A percentile compares a stretch with the other conserved stretches of the same genome.
phyloP scores from a whole-genome alignment of 1,284 basidiomycete genomes.

The Agroathelia rolfsii region DNA sequence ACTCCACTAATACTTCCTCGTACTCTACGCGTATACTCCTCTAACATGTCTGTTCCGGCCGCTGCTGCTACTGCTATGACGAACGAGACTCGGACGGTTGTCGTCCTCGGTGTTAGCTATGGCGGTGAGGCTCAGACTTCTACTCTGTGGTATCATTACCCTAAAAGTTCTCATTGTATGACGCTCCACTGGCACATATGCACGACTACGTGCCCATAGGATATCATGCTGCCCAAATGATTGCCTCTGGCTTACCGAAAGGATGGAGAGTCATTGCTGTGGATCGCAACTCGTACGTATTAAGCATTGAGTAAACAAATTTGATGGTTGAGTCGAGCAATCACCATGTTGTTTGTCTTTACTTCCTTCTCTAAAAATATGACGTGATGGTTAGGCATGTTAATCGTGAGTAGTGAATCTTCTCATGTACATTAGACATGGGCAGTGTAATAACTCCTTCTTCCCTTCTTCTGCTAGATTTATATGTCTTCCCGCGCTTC shows the following conservation, averaged over 20 bases:
- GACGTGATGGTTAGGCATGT: conserved; percentile 26
- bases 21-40: too few species aligned
- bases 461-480: conserved; percentile 30
- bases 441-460: conserved; percentile 2
- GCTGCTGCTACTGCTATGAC: not conserved
- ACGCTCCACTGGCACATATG: conserved; percentile 21
- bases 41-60: not conserved
- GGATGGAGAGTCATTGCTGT: conserved; percentile 63
- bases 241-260: conserved; percentile 45
- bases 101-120: conserved; percentile 53
- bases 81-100: conserved; percentile 32
- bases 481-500: conserved; percentile 56
- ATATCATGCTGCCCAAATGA: conserved; percentile 42
- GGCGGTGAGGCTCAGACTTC: conserved; percentile 31
- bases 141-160: not conserved
- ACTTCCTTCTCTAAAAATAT: conserved; percentile 1
- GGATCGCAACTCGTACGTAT: conserved; percentile 53
- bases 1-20: too few species aligned
- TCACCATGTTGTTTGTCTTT: not conserved
- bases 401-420: conserved; percentile 26
- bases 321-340: conserved; percentile 5
- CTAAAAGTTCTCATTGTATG: conserved; percentile 3
- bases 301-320: conserved; percentile 1
- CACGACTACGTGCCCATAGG: too few species aligned
- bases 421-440: not conserved